Evolutionary conservation across 352 stramenopile species (phyloP).

Genomic region (Phytopythium boreale): DNA sequence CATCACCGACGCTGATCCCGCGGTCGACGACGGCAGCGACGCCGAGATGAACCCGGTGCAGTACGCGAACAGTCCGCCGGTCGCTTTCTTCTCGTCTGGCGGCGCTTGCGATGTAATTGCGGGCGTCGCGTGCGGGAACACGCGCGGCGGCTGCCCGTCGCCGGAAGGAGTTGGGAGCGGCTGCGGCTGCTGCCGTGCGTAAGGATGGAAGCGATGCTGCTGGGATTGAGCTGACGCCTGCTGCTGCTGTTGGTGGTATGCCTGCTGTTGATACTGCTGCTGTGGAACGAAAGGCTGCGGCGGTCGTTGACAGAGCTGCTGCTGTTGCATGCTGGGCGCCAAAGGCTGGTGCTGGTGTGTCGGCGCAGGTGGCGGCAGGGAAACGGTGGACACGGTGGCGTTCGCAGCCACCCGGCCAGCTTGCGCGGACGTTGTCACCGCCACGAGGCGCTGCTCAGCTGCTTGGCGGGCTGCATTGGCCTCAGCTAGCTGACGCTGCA

Average conservation of each 20-base stretch:
- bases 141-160: neutral
- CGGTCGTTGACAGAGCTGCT: neutral
- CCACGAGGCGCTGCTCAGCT: neutral
- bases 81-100: neutral
- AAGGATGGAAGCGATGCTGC: neutral
- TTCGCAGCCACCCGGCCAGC: neutral
- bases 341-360: neutral
- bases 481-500: constrained; percentile 1
- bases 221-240: neutral
- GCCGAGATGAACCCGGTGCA: constrained; percentile 5
- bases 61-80: constrained; percentile 3
- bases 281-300: neutral
- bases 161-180: neutral
- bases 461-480: neutral
- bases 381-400: neutral
- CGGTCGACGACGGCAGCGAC: neutral
- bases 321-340: neutral
- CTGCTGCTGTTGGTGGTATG: neutral
- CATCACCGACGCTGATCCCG: neutral
- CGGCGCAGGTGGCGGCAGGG: neutral
- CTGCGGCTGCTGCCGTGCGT: neutral
- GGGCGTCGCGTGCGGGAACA: neutral
- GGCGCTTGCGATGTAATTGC: neutral
- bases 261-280: neutral
- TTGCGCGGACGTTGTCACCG: neutral